These are phyloP conservation scores for Colletotrichum simmondsii DNA, from an alignment of 2,329 filamentous ascomycete species.

Conservation along the genomic window DNA sequence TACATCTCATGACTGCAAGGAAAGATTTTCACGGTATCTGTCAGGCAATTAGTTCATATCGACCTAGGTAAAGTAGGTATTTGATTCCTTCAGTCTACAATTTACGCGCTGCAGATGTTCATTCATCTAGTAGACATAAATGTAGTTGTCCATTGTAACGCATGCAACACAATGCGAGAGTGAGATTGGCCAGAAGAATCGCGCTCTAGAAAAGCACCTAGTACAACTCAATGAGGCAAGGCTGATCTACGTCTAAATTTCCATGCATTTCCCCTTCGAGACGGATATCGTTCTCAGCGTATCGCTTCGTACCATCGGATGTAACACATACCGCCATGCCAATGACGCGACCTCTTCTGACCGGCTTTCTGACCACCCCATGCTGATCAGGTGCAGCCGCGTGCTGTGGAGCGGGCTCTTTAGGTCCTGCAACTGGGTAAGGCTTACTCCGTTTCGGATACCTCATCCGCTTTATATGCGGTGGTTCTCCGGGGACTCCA, in stretches of 20 bases:
- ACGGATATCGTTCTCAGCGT: background rate
- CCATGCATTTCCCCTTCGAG: background rate
- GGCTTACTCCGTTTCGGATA: no score
- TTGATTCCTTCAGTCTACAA: no score
- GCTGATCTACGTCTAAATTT: background rate
- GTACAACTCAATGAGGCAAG: background rate
- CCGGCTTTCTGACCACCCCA: background rate
- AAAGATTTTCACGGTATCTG: no score
- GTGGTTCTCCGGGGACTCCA: no score
- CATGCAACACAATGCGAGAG: no score
- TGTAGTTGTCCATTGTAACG: no score
- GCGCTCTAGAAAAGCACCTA: background rate
- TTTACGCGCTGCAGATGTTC: fast-evolving
- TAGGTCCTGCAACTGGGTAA: background rate
- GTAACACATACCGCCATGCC: background rate
- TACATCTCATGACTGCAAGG: no score
- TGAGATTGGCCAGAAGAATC: background rate
- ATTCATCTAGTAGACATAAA: no score
- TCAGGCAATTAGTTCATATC: no score
- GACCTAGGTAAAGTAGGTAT: no score
- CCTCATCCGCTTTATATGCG: background rate
- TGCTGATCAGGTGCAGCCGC: background rate
- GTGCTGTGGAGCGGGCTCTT: no score
- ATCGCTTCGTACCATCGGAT: background rate
- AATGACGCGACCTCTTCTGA: background rate